A percentile compares a stretch with the other conserved stretches of the same genome.
Evolutionary conservation across 2,329 filamentous ascomycete species (phyloP).

Genomic region (Diaporthe sp.): DNA sequence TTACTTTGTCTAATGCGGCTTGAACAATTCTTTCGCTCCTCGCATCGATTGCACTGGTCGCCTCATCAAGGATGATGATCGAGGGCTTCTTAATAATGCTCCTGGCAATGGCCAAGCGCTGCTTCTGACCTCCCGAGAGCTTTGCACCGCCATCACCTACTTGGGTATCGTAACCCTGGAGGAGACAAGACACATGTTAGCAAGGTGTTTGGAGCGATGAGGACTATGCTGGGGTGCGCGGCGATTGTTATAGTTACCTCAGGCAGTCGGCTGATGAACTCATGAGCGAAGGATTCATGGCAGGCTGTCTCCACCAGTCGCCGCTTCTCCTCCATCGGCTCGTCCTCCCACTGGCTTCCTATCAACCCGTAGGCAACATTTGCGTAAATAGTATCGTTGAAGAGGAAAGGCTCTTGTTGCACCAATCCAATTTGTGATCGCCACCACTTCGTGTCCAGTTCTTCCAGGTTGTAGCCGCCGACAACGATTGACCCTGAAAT

Average conservation of each 20-base stretch:
- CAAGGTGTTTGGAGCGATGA: background rate
- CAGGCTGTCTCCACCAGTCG: slow-evolving; percentile 75
- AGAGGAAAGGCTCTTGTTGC: slow-evolving; percentile 58
- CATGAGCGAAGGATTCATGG: slow-evolving; percentile 76
- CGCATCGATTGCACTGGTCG: slow-evolving; percentile 91
- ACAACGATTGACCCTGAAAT: background rate
- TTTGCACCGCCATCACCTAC: slow-evolving; percentile 87
- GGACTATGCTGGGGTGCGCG: background rate
- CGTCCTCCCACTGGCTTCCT: slow-evolving; percentile 55
- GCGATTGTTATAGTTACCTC: slow-evolving; percentile 51
- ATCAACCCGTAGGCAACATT: slow-evolving; percentile 68
- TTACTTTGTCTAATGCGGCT: slow-evolving; percentile 88
- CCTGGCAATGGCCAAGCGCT: slow-evolving; percentile 88
- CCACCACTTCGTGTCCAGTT: slow-evolving; percentile 75
- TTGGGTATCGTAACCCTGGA: slow-evolving; percentile 73
- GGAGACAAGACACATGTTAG: slow-evolving; percentile 35
- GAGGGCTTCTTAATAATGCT: slow-evolving; percentile 78
- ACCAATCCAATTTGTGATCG: slow-evolving; percentile 60
- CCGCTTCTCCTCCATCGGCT: slow-evolving; percentile 57
- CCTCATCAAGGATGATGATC: slow-evolving; percentile 94
- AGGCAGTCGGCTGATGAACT: slow-evolving; percentile 76
- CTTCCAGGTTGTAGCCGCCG: slow-evolving; percentile 37
- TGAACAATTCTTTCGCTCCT: slow-evolving; percentile 96
- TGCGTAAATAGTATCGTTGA: slow-evolving; percentile 62
- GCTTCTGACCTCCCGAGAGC: slow-evolving; percentile 94